Evolutionary conservation across 257 asterid species (phyloP).

Genomic region (Ilex aquifolium): DNA sequence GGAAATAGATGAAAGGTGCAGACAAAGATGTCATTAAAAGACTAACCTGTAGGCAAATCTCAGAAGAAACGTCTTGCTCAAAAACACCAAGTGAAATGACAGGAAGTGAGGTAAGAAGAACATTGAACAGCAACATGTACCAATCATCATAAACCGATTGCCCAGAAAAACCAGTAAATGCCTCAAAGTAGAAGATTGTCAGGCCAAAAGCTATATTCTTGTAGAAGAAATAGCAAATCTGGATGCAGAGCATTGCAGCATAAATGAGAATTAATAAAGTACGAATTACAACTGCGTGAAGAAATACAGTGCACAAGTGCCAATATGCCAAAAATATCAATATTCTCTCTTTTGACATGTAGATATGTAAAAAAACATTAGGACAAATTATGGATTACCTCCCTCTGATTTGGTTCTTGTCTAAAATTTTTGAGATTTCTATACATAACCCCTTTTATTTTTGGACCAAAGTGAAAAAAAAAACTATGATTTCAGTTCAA

Average conservation of each 20-base stretch:
- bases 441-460: too few species aligned
- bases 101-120: conserved; percentile 88
- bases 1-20: neutral
- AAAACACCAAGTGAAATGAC: conserved; percentile 96
- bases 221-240: conserved; percentile 99
- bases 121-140: conserved; percentile 93
- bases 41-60: conserved; percentile 92
- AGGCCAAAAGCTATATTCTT: conserved; percentile 97
- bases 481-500: too few species aligned
- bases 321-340: too few species aligned
- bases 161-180: conserved; percentile 91
- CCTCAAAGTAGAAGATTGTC: conserved; percentile 96
- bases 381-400: too few species aligned
- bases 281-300: too few species aligned
- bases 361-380: too few species aligned
- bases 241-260: conserved; percentile 23
- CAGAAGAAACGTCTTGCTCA: conserved; percentile 97
- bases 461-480: too few species aligned
- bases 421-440: too few species aligned
- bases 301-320: too few species aligned
- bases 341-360: too few species aligned
- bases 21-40: conserved; percentile 3
- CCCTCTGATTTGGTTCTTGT: too few species aligned
- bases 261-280: neutral
- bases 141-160: conserved; percentile 88